Conservation (phyloP, 176 grass and related monocot species). For the Poa pratensis region DNA sequence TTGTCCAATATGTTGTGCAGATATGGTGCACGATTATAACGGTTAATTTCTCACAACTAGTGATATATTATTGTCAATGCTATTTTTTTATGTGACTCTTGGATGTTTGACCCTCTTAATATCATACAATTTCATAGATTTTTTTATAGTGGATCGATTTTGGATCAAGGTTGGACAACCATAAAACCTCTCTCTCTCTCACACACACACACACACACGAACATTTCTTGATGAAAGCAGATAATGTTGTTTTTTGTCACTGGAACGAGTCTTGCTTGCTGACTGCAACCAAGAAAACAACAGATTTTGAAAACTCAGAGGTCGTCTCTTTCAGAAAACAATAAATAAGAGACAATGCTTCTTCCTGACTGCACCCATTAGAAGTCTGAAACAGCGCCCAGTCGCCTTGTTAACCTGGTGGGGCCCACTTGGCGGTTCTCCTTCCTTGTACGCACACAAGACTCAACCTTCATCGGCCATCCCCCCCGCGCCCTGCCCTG, state of each 20-base stretch:
- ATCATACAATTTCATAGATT: too few relatives aligned
- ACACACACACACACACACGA: not conserved
- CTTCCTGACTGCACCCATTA: not conserved
- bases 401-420: not conserved
- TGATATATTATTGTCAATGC: too few relatives aligned
- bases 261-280: not conserved
- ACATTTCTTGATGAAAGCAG: not conserved
- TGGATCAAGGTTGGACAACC: too few relatives aligned
- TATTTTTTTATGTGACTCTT: too few relatives aligned
- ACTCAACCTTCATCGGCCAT: not conserved
- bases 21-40: too few relatives aligned
- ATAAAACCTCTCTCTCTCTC: not conserved
- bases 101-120: too few relatives aligned
- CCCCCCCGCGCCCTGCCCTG: not conserved
- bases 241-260: not conserved
- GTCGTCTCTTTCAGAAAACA: not conserved
- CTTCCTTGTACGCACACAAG: constrained; percentile 11
- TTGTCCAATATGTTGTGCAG: too few relatives aligned
- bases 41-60: too few relatives aligned
- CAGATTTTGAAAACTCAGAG: constrained; percentile 22
- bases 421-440: not conserved
- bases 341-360: not conserved
- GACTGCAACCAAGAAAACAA: constrained; percentile 28
- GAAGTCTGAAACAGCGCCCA: constrained; percentile 10
- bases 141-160: too few relatives aligned